Percentiles rank a stretch among this genome's conserved stretches.
phyloP scores from a whole-genome alignment of 805 yeast species.

The Teunomyces lycoperdinae region DNA sequence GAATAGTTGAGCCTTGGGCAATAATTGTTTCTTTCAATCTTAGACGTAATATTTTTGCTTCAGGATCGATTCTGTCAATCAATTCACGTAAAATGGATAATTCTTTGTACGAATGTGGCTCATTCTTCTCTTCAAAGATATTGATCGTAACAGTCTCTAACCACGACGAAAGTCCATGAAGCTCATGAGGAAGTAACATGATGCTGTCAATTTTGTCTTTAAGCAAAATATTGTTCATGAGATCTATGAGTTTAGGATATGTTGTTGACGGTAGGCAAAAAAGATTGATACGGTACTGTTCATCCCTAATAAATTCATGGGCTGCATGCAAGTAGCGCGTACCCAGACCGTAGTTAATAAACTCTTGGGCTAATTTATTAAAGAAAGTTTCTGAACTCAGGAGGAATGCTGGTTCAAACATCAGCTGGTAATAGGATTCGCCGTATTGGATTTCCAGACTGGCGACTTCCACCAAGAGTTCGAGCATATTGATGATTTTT shows the following conservation, averaged over 20 bases:
- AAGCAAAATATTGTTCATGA: slow-evolving; percentile 60
- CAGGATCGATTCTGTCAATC: slow-evolving; percentile 51
- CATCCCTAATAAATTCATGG: slow-evolving; percentile 56
- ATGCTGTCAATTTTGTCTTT: slow-evolving; percentile 55
- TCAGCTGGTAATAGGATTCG: slow-evolving; percentile 60
- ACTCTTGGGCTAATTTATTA: slow-evolving; percentile 41
- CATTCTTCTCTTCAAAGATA: slow-evolving; percentile 8
- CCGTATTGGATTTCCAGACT: slow-evolving; percentile 32
- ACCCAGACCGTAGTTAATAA: slow-evolving; percentile 44
- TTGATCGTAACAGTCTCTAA: slow-evolving; percentile 39
- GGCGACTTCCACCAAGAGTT: slow-evolving; percentile 48
- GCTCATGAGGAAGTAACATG: slow-evolving; percentile 42
- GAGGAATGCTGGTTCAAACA: slow-evolving; percentile 66
- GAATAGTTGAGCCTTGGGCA: slow-evolving; percentile 43
- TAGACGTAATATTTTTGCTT: slow-evolving; percentile 46
- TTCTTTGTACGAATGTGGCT: slow-evolving; percentile 30
- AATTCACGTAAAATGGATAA: slow-evolving; percentile 49
- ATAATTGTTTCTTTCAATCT: slow-evolving; percentile 48
- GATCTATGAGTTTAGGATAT: slow-evolving; percentile 48
- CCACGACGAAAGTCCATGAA: slow-evolving; percentile 61
- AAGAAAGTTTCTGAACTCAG: slow-evolving; percentile 57
- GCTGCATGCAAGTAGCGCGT: slow-evolving; percentile 52
- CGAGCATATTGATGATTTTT: slow-evolving; percentile 67
- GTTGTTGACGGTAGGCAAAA: slow-evolving; percentile 55
- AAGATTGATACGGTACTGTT: slow-evolving; percentile 49